Conservation (phyloP, 164 flowering plant genomes). For the Vitis rotundifolia region DNA sequence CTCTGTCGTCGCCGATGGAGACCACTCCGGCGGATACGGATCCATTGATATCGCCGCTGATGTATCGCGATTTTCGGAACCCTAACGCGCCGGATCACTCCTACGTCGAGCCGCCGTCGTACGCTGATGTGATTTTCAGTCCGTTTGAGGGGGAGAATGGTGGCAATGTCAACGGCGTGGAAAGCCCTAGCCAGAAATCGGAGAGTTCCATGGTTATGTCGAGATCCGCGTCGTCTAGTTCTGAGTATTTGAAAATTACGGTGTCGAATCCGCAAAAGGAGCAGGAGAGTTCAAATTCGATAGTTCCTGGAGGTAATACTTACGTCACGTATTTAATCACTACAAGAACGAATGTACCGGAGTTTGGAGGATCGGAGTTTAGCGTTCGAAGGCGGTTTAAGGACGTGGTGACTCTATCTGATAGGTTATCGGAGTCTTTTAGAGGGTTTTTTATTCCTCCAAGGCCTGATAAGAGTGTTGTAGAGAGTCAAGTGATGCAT, state of each 20-base stretch:
- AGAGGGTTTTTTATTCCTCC: conserved; percentile 84
- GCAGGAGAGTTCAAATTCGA: conserved; percentile 60
- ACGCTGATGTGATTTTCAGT: conserved; percentile 52
- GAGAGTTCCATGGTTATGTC: conserved; percentile 20
- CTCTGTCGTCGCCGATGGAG: conserved; percentile 31
- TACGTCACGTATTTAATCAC: conserved; percentile 72
- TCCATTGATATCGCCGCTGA: conserved; percentile 18
- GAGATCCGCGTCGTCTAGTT: conserved; percentile 34
- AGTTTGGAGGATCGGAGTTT: conserved; percentile 68
- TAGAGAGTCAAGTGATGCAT: conserved; percentile 98
- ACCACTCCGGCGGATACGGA: conserved; percentile 12
- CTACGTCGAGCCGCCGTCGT: conserved; percentile 42
- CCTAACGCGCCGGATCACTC: conserved; percentile 14
- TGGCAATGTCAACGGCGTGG: conserved; percentile 29
- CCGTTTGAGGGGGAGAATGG: conserved; percentile 35
- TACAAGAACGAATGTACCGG: conserved; percentile 65
- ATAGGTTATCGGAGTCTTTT: conserved; percentile 70
- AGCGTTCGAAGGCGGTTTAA: conserved; percentile 70
- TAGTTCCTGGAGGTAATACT: conserved; percentile 76
- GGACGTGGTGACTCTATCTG: conserved; percentile 81
- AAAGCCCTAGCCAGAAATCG: conserved; percentile 20
- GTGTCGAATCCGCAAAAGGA: conserved; percentile 86
- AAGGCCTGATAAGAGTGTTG: conserved; percentile 91
- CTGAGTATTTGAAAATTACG: conserved; percentile 58
- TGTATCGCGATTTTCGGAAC: not conserved